These are phyloP conservation scores for Hanseniaspora lindneri DNA, from an alignment of 805 yeast genomes.

Conservation along the genomic window DNA sequence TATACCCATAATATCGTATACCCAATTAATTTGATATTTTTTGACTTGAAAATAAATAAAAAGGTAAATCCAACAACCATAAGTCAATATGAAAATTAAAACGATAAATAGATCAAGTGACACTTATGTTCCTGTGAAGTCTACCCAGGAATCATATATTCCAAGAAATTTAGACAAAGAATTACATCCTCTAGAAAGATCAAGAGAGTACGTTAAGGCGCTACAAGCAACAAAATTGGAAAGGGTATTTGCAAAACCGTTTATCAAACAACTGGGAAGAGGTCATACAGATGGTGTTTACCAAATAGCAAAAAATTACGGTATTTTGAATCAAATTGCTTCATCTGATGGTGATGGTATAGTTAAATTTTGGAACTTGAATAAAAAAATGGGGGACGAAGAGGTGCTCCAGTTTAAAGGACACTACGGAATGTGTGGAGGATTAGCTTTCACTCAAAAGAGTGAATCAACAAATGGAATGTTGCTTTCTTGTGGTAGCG, in stretches of 20 bases:
- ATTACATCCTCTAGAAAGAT: constrained; percentile 92
- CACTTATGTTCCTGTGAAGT: constrained; percentile 80
- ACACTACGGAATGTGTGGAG: constrained; percentile 81
- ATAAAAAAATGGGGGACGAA: constrained; percentile 35
- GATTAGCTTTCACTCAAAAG: constrained; percentile 60
- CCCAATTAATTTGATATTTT: no score
- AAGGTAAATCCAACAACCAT: not conserved
- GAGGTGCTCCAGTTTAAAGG: constrained; percentile 73
- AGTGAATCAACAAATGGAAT: constrained; percentile 34
- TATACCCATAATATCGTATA: no score
- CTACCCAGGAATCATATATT: constrained; percentile 73
- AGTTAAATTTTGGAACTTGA: constrained; percentile 85
- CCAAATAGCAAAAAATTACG: constrained; percentile 66
- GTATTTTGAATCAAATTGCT: constrained; percentile 61
- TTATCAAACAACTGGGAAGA: constrained; percentile 83
- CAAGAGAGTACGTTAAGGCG: constrained; percentile 91
- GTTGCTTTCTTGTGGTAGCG: constrained; percentile 79
- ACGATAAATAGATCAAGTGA: constrained; percentile 85
- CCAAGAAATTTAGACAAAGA: constrained; percentile 90
- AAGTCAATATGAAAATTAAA: constrained; percentile 51
- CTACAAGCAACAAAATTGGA: constrained; percentile 90
- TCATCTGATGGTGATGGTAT: constrained; percentile 94
- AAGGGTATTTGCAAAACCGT: constrained; percentile 95
- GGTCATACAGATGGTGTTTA: constrained; percentile 96
- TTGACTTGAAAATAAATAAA: no score